Evolutionary conservation across 2,329 filamentous ascomycete species (phyloP), one percentile per base, ranked within the genome.

Genomic region (Pseudopyrenochaeta lycopersici): DNA sequence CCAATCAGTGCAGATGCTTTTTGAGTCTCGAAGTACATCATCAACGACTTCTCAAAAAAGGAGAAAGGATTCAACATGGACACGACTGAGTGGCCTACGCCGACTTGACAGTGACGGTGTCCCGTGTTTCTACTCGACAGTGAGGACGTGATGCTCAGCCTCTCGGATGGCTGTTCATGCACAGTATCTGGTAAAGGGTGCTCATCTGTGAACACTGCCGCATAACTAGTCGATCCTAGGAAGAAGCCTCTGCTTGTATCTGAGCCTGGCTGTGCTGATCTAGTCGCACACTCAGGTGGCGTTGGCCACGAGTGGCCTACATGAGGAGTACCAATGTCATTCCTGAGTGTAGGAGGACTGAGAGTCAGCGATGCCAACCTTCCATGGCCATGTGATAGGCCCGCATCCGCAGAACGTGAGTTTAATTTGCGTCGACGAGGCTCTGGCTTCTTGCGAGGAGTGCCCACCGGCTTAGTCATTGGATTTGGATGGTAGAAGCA

Each of bases 401-500:
- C 50, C 36, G 47, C 40, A 51, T 57, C 54, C 42, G 49, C 52
- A 27, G 56, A 52, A 10, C 56, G 66, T 46, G 40, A 52, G 36
- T 71, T 58, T 29, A 47, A 50, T 31, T 63, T 64, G 40, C 68
- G 66, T 45, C 62, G 63, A 39, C 71, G 70, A 49, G 64, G 66
- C 49, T 72, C 70, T 23, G 67, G 66, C 39, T 69, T 71, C 49
- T 72, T 73, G n/a, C 71, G 70, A 44, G 71, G 70, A 7, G 70
- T 72, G 6, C 71, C 71, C 15, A 67, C 63, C 1, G 72, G 71
- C 54, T 72, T 72, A 38, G 71, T 75, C 72, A 75, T 74, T 2
- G 72, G 71, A 29, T 67, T 69, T 11, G 71, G 71, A 54, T 75
- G 72, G 36, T 72, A 74, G 53, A 70, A 74, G 54, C 72, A 75